A percentile compares a stretch with the other conserved stretches of the same genome.
Evolutionary conservation across 768 basidiomycete genomes (phyloP).

Genomic region (Steccherinum ochraceum): DNA sequence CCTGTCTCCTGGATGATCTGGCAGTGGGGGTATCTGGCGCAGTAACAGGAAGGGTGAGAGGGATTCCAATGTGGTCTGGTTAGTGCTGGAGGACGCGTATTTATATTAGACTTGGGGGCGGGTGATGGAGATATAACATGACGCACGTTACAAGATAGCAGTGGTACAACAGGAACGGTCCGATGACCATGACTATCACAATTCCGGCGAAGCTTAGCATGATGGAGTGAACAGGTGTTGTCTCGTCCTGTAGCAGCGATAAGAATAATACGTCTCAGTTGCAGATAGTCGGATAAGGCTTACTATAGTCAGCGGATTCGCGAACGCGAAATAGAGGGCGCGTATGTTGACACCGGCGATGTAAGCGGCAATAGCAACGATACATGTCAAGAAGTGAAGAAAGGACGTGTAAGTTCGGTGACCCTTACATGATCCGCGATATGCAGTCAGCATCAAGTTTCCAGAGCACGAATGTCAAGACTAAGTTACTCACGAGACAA

Average conservation of each 20-base stretch:
- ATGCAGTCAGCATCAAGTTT: no score
- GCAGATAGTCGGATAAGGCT: conserved; percentile 19
- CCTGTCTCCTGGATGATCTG: conserved; percentile 25
- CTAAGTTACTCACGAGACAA: conserved; percentile 71
- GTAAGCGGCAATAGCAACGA: conserved; percentile 60
- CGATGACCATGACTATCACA: conserved; percentile 59
- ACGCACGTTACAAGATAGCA: conserved; percentile 69
- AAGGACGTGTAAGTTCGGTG: conserved; percentile 82
- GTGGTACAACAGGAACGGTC: conserved; percentile 73
- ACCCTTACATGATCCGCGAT: conserved; percentile 61
- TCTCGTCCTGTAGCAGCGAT: conserved; percentile 41
- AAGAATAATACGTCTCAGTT: background rate
- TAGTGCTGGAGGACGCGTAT: conserved; percentile 48
- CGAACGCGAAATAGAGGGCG: conserved; percentile 61
- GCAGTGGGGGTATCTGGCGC: conserved; percentile 61
- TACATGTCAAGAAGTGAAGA: conserved; percentile 64
- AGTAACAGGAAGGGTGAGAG: conserved; percentile 72
- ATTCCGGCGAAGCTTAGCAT: conserved; percentile 53
- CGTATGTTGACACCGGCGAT: conserved; percentile 44
- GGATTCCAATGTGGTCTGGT: conserved; percentile 80
- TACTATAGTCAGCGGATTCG: conserved; percentile 57
- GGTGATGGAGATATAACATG: conserved; percentile 8
- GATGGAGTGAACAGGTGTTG: conserved; percentile 67
- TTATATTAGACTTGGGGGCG: no score
- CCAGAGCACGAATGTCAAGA: no score